Percentiles rank a stretch among this genome's conserved stretches.
These are phyloP conservation scores for Solanum boliviense DNA, from an alignment of 257 asterid species.

Conservation along the genomic window DNA sequence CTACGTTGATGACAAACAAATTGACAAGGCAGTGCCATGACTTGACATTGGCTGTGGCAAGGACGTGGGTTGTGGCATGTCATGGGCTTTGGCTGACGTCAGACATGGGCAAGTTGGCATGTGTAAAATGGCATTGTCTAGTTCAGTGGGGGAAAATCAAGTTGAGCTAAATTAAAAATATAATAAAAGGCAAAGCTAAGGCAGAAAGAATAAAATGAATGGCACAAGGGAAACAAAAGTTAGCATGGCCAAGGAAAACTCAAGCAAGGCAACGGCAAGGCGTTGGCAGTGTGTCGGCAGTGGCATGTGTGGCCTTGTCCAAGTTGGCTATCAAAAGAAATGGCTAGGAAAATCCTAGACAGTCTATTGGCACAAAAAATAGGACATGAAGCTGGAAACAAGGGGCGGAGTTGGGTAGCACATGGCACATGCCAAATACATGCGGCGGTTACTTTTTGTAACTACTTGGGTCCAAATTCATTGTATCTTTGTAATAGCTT, in stretches of 20 bases:
- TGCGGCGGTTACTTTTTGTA: neutral
- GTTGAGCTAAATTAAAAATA: neutral
- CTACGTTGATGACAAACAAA: neutral
- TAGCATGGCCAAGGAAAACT: neutral
- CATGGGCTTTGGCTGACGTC: neutral
- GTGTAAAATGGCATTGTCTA: neutral
- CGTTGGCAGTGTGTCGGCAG: neutral
- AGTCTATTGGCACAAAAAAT: neutral
- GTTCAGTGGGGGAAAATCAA: neutral
- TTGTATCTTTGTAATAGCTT: neutral
- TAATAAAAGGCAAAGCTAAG: neutral
- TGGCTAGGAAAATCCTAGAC: neutral
- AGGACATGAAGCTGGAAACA: neutral
- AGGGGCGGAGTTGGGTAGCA: neutral
- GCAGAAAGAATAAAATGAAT: neutral
- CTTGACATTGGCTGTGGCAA: neutral
- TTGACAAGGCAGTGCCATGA: neutral
- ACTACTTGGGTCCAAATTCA: neutral
- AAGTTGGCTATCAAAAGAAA: neutral
- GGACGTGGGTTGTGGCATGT: neutral
- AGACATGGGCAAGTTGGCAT: neutral
- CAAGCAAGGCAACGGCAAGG: neutral
- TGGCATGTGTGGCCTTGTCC: neutral
- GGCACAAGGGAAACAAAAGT: neutral
- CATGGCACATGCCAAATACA: neutral